Evolutionary conservation across 2,329 filamentous ascomycete species (phyloP).

Genomic region (Alternaria brassicicola): DNA sequence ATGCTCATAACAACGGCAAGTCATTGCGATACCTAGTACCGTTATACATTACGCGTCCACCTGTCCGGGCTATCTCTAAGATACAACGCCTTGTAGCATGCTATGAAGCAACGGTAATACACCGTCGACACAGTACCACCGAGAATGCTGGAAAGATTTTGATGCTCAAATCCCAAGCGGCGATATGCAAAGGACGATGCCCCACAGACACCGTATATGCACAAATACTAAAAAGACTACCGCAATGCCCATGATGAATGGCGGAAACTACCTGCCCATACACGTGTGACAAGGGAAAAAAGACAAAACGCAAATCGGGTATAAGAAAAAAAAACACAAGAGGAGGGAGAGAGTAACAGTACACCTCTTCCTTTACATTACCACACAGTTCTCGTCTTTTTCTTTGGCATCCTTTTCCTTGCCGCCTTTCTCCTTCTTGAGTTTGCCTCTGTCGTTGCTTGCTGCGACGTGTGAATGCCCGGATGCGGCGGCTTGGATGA

Average conservation of each 20-base stretch:
- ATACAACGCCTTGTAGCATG: conserved; percentile 1
- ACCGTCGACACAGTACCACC: conserved; percentile 6
- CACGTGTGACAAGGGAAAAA: neutral
- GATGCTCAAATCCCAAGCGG: conserved; percentile 20
- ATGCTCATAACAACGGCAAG: neutral
- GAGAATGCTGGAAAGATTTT: conserved; percentile 15
- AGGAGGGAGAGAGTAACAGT: neutral
- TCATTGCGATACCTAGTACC: neutral
- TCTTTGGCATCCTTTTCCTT: conserved; percentile 28
- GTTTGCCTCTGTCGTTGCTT: conserved; percentile 33
- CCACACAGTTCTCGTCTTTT: conserved; percentile 48
- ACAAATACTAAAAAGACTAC: conserved; percentile 25
- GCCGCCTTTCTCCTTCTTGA: conserved; percentile 41
- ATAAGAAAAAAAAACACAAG: neutral
- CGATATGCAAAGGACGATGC: conserved; percentile 28
- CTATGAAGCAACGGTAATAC: conserved; percentile 12
- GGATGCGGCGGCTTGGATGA: conserved; percentile 82
- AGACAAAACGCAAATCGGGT: conserved; percentile 1
- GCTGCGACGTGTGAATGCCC: conserved; percentile 50
- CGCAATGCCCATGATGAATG: conserved; percentile 7
- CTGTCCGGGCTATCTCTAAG: neutral
- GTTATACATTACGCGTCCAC: neutral
- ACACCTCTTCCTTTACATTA: conserved; percentile 39
- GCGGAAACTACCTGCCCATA: neutral
- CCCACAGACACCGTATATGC: conserved; percentile 24